Evolutionary conservation across 169 alveolate species (phyloP).

Genomic region (Theileria orientalis): DNA sequence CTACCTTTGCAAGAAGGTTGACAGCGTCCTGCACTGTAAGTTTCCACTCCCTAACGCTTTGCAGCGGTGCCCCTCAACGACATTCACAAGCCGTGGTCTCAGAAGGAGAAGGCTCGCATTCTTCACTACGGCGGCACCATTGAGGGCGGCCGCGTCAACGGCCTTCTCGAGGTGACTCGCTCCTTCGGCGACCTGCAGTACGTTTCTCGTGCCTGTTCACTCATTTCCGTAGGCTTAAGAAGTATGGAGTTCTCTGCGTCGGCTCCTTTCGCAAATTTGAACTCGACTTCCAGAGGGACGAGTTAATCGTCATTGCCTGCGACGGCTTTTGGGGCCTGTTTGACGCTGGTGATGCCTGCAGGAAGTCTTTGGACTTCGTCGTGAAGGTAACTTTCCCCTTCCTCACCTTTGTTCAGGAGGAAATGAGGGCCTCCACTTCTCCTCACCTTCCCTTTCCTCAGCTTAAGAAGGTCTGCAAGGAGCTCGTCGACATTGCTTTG

Average conservation of each 20-base stretch:
- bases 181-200: constrained; percentile 95
- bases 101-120: constrained; percentile 90
- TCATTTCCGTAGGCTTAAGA: constrained; percentile 66
- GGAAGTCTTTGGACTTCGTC: constrained; percentile 32
- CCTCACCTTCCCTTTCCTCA: constrained; percentile 53
- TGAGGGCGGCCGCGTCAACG: constrained; percentile 94
- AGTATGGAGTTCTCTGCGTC: constrained; percentile 76
- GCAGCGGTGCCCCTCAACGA: constrained; percentile 88
- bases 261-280: constrained; percentile 74
- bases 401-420: constrained; percentile 50
- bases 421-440: constrained; percentile 57
- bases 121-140: constrained; percentile 93
- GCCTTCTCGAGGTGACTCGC: constrained; percentile 92
- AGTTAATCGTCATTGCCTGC: constrained; percentile 93
- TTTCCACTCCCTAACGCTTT: neutral
- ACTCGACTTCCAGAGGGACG: constrained; percentile 76
- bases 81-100: constrained; percentile 95
- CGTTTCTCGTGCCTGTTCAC: constrained; percentile 41
- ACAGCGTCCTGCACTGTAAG: constrained; percentile 48
- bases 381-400: constrained; percentile 22
- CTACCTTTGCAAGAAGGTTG: constrained; percentile 63
- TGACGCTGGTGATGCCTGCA: constrained; percentile 64
- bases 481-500: constrained; percentile 73
- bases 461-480: constrained; percentile 67
- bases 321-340: constrained; percentile 90